Base-by-base conservation (phyloP, 352 stramenopile species). In the Phytophthora ramorum region DNA sequence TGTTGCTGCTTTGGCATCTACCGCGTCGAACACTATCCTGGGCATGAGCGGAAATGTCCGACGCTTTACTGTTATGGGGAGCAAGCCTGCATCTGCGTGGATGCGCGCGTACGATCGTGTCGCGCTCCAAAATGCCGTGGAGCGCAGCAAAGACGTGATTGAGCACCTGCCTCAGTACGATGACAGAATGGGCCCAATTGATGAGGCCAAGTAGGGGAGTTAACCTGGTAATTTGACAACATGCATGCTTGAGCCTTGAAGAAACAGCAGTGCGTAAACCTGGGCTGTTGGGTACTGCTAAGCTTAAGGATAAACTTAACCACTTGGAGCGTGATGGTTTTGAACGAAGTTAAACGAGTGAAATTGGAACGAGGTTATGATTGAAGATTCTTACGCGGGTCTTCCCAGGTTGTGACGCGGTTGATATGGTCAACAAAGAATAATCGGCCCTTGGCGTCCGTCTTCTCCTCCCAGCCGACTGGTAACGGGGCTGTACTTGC, bases 351-450 rank as follows among this genome's bases (percentile, higher is more conserved):
- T 24, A 3, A 24, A 19, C 17, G n/a, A 7, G 0, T n/a, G 4
- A 0, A 13, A 40, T 45, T 45, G 14, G 0, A 45, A 45, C 14
- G 32, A 16, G 12, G 34, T 16, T 73, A 73, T 19, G 50, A 14
- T 62, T 61, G 10, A 50, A 19, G 38, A 12, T 17, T 65, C 32
- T 68, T 43, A 17, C 83, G 74, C 1, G 83, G 83, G 45, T 92
- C 83, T 1, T 70, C 74, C 86, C 86, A 92, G 13, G 86, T 94
- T 3, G 84, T 94, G 48, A 81, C 56, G 20, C 82, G 78, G 53
- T 88, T 89, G 64, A 90, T 81, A 66, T 94, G 86, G 54, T 92
- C 86, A 51, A 94, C 78, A 59, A 79, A 94, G 61, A 91, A 93
- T 10, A 71, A 58, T 40, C 86, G 73, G 24, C 84, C 86, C 52